Evolutionary conservation across 2,329 filamentous ascomycete genomes (phyloP).

Genomic region (Talaromyces amestolkiae): DNA sequence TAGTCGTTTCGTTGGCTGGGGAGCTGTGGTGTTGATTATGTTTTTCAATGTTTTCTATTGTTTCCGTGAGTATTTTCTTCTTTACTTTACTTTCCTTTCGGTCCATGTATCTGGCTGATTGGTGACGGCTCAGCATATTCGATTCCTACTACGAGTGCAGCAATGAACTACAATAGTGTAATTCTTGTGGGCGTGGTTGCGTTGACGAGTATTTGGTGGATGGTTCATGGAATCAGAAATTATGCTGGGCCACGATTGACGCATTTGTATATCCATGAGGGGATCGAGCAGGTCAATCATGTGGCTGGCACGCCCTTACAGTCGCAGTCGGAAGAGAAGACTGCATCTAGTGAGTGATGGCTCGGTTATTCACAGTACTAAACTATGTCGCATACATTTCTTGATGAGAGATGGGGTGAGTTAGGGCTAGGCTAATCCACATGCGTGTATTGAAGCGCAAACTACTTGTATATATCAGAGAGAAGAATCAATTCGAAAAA

Average conservation of each 20-base stretch:
- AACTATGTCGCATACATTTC: neutral
- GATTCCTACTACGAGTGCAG: conserved; percentile 36
- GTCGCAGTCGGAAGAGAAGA: neutral
- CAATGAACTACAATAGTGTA: conserved; percentile 53
- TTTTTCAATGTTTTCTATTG: conserved; percentile 53
- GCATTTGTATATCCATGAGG: conserved; percentile 14
- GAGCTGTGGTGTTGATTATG: conserved; percentile 47
- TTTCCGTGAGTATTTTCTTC: conserved; percentile 33
- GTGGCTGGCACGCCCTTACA: neutral
- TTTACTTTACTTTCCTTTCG: neutral
- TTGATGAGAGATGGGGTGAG: neutral
- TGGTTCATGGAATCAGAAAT: conserved; percentile 3
- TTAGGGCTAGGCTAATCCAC: neutral
- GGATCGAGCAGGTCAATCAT: neutral
- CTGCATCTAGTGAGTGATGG: neutral
- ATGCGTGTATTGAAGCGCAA: neutral
- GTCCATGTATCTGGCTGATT: neutral
- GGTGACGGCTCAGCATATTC: neutral
- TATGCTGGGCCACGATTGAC: conserved; percentile 14
- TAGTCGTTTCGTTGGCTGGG: conserved; percentile 40
- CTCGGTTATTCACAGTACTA: neutral
- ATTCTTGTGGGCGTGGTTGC: conserved; percentile 44
- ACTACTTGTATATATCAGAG: neutral
- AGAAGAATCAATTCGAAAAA: neutral
- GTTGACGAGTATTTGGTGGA: conserved; percentile 43